Evolutionary conservation across 352 stramenopile species (phyloP).

Genomic region (Achlya hypogyna): DNA sequence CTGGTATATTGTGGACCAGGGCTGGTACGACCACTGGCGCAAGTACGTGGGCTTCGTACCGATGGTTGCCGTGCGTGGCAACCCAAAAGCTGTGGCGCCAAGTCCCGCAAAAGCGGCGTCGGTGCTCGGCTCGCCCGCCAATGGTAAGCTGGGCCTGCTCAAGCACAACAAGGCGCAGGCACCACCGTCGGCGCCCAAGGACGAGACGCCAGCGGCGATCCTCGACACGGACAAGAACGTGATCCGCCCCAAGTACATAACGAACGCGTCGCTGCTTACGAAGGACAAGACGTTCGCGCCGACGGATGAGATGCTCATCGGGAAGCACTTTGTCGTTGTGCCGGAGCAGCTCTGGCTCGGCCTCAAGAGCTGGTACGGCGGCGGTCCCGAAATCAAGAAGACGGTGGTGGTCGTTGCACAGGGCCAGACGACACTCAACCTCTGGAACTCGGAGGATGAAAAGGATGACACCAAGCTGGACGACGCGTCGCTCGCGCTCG

Average conservation of each 20-base stretch:
- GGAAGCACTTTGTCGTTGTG: slow-evolving; percentile 81
- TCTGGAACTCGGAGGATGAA: slow-evolving; percentile 72
- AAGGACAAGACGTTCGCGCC: slow-evolving; percentile 58
- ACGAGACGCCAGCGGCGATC: slow-evolving; percentile 27
- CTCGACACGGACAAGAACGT: slow-evolving; percentile 75
- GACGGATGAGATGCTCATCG: slow-evolving; percentile 64
- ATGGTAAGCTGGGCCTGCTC: neutral
- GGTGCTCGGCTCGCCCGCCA: neutral
- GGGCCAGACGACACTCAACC: slow-evolving; percentile 58
- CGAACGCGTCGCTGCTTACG: slow-evolving; percentile 68
- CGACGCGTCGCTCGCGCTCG: slow-evolving; percentile 22
- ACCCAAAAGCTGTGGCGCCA: neutral
- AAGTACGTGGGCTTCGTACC: slow-evolving; percentile 46
- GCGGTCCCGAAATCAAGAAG: slow-evolving; percentile 76
- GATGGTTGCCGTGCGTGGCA: neutral
- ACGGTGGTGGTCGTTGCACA: slow-evolving; percentile 61
- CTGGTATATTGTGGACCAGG: slow-evolving; percentile 77
- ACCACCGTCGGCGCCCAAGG: neutral
- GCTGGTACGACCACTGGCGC: slow-evolving; percentile 81
- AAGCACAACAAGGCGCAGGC: neutral
- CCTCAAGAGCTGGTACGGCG: slow-evolving; percentile 88
- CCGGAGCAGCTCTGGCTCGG: slow-evolving; percentile 82
- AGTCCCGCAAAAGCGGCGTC: neutral
- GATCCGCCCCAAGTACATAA: slow-evolving; percentile 71
- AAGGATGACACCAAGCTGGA: slow-evolving; percentile 32